Base-by-base conservation (phyloP, 805 yeast species). In the Sungouiozyma ichnusensis region DNA sequence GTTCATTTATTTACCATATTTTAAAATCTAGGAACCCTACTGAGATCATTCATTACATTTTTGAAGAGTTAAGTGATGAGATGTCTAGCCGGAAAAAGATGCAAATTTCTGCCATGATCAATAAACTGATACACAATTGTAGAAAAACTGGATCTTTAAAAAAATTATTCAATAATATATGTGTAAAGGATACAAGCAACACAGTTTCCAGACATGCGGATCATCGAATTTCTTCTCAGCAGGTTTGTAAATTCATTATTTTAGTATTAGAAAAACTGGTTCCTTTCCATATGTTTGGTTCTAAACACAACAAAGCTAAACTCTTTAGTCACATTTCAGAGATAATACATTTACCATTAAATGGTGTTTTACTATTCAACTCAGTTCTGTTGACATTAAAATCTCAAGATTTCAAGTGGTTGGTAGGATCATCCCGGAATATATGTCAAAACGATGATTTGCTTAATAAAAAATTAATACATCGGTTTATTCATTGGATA, bases 401-500 rank as follows among this genome's bases (percentile, higher is more conserved):
- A 37, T 32, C 75, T 0, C 64, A 61, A 4, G 72, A 71, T 0
- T 67, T 85, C 2, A 27, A 42, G 0, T 84, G 94, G 94, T 50
- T 81, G 1, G 72, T 73, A 0, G 63, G 63, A 17, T 24, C 29
- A 24, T 24, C 29, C 27, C 37, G 0, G 40, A 53, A 54, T 11
- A 49, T 61, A 9, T 70, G 69, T n/a, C 62, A 60, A 18, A 69
- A 67, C 13, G 82, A 76, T 39, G 63, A 60, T 24, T 39, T 48
- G 1, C 58, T 62, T 44, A 65, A 79, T 3, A 57, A 53, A 37
- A 15, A 42, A 0, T 49, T 73, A 15, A 55, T 78, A 11, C 42
- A 49, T 2, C 48, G 53, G 2, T 76, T 84, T 38, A 20, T 82
- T 1, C 38, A 40, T 1, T 88, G 95, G 95, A 38, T 81, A 2